Conservation (phyloP, 345 rosid genomes). For the Acer campestre region DNA sequence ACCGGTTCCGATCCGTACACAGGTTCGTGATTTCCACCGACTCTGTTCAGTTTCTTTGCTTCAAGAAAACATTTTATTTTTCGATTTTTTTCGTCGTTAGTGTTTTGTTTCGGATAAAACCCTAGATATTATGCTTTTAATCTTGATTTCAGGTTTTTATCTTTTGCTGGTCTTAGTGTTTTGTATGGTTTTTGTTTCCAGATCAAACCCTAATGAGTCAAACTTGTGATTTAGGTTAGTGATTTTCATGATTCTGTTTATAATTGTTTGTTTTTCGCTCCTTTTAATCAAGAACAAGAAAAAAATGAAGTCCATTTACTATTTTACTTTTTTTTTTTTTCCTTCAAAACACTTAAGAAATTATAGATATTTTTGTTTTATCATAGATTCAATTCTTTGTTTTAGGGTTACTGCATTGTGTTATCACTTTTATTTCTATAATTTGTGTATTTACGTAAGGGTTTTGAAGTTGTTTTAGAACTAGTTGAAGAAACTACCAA, state of each 20-base stretch:
- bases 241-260: not conserved
- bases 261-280: not conserved
- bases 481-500: conserved; percentile 35
- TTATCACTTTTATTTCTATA: not conserved
- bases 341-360: not conserved
- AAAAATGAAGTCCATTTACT: not conserved
- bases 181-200: conserved; percentile 1
- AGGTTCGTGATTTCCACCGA: conserved; percentile 17
- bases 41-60: not conserved
- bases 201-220: conserved; percentile 28
- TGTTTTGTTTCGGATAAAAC: not conserved
- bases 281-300: not conserved
- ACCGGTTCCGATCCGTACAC: conserved; percentile 2
- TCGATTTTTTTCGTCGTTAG: not conserved
- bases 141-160: not conserved
- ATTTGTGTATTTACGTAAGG: not conserved
- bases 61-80: not conserved
- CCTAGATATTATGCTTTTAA: not conserved
- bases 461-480: conserved; percentile 9
- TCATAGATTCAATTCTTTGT: not conserved
- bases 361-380: no score
- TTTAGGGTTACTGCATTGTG: not conserved
- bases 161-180: not conserved
- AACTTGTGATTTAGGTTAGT: conserved; percentile 22
- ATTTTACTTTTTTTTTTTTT: not conserved